Conservation (phyloP, 1,139 yeast species). For the Pichia sp. region DNA sequence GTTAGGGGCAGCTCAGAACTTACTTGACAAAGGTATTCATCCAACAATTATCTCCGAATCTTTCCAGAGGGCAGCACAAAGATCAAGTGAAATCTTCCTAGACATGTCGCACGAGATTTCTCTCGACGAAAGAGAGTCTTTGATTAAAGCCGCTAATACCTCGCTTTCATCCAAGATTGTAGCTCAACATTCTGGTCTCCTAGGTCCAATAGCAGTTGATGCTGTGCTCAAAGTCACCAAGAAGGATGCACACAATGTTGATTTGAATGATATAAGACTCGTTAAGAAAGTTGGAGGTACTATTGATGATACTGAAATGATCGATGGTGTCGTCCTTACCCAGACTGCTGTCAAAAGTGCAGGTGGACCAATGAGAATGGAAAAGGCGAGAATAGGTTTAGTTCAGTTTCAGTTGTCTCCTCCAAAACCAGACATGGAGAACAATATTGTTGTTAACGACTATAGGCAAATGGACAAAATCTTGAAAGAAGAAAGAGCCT, state of each 20-base stretch:
- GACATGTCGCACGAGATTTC: conserved; percentile 81
- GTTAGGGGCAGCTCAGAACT: conserved; percentile 88
- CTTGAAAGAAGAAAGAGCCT: conserved; percentile 94
- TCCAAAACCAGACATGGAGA: conserved; percentile 98
- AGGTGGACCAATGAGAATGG: conserved; percentile 94
- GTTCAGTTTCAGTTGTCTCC: conserved; percentile 96
- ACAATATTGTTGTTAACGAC: conserved; percentile 93
- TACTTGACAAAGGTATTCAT: conserved; percentile 86
- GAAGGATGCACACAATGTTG: conserved; percentile 58
- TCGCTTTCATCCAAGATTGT: conserved; percentile 93
- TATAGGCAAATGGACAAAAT: conserved; percentile 99
- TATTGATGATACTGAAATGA: conserved; percentile 89
- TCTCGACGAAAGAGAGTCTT: conserved; percentile 70
- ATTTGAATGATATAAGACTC: conserved; percentile 79
- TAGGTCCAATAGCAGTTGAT: conserved; percentile 94
- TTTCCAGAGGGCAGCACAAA: conserved; percentile 88
- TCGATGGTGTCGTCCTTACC: conserved; percentile 90
- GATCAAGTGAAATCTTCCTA: conserved; percentile 78
- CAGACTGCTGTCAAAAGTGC: conserved; percentile 86
- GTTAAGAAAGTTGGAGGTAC: conserved; percentile 96
- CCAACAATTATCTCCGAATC: conserved; percentile 94
- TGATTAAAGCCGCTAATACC: conserved; percentile 89
- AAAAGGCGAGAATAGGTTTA: conserved; percentile 88
- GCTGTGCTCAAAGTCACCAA: conserved; percentile 69
- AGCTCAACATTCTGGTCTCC: conserved; percentile 76